Percentiles rank a stretch among this genome's conserved stretches.
Evolutionary conservation across 73 alveolate species (phyloP).

Genomic region (Tetrahymena borealis): DNA sequence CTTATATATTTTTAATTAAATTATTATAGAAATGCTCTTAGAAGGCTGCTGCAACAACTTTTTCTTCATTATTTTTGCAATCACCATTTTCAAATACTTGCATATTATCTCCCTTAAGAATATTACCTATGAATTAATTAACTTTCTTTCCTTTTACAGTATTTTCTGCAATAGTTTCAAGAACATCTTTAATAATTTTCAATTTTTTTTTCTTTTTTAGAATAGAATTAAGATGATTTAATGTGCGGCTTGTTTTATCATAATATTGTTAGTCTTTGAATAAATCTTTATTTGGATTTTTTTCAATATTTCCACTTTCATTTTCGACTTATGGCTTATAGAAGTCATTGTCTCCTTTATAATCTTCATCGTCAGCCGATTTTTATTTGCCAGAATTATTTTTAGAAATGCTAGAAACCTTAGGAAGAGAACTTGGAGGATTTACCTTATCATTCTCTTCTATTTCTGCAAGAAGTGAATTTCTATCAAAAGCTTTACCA

Average conservation of each 20-base stretch:
- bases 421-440: neutral
- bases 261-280: neutral
- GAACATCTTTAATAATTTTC: neutral
- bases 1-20: neutral
- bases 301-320: neutral
- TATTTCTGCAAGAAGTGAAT: neutral
- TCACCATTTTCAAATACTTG: neutral
- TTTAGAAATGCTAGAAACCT: neutral
- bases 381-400: neutral
- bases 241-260: neutral
- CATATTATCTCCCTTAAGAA: neutral
- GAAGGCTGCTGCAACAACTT: neutral
- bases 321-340: neutral
- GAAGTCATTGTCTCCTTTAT: neutral
- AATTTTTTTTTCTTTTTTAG: neutral
- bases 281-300: neutral
- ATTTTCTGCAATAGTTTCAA: neutral
- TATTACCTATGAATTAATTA: neutral
- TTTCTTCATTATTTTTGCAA: neutral
- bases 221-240: neutral
- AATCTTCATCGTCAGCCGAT: neutral
- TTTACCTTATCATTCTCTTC: neutral
- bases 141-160: neutral
- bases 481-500: neutral
- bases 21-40: neutral